These are phyloP conservation scores for Myxozyma melibiosi DNA, from an alignment of 805 yeast species.

Conservation along the genomic window DNA sequence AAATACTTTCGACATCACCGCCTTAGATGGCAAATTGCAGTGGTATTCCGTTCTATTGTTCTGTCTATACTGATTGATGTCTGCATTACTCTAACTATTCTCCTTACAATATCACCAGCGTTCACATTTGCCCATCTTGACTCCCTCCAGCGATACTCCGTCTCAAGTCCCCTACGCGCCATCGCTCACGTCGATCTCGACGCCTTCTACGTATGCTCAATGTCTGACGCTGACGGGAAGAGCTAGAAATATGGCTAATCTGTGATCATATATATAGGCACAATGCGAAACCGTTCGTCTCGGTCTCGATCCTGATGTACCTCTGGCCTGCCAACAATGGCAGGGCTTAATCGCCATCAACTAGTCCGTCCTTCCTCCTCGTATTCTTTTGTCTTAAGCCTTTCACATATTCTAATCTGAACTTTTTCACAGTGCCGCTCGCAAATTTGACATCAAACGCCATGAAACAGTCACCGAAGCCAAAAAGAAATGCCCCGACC, in stretches of 20 bases:
- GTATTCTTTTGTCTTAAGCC: not conserved
- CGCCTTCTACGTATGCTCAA: conserved; percentile 70
- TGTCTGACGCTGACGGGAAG: no score
- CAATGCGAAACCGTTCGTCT: conserved; percentile 85
- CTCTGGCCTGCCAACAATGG: conserved; percentile 97
- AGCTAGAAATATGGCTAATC: no score
- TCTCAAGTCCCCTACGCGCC: conserved; percentile 57
- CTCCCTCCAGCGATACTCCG: conserved; percentile 12
- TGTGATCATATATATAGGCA: conserved; percentile 50
- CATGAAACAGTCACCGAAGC: conserved; percentile 76
- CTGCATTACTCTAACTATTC: no score
- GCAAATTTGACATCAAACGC: conserved; percentile 77
- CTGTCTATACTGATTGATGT: not conserved
- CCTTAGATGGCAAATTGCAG: no score
- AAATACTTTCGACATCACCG: no score
- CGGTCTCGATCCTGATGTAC: conserved; percentile 64
- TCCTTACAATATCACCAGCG: not conserved
- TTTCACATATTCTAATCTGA: not conserved
- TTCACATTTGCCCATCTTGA: conserved; percentile 20
- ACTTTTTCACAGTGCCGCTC: conserved; percentile 65
- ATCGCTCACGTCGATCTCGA: conserved; percentile 88
- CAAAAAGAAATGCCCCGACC: conserved; percentile 68
- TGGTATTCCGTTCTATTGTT: not conserved
- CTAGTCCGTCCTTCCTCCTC: conserved; percentile 36
- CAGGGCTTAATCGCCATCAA: conserved; percentile 79